These are phyloP conservation scores for Phytophthora nicotianae DNA, from an alignment of 352 stramenopile species.

Conservation along the genomic window DNA sequence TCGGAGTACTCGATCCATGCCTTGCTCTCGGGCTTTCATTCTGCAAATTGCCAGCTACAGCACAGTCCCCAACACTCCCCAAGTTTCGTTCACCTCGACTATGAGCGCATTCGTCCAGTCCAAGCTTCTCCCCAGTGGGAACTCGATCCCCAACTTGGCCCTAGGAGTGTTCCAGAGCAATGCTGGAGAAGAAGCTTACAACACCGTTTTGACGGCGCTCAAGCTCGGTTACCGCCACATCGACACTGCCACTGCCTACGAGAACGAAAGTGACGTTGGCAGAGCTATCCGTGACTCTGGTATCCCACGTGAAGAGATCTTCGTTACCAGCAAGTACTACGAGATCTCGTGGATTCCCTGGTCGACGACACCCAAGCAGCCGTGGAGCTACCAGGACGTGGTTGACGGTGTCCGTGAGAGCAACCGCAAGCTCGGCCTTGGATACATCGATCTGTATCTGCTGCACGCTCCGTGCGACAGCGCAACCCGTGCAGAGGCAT, in stretches of 20 bases:
- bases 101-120: constrained; percentile 29
- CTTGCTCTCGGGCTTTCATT: constrained; percentile 7
- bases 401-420: constrained; percentile 55
- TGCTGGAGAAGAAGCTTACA: constrained; percentile 45
- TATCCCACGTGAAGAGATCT: constrained; percentile 74
- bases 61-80: not conserved
- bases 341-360: constrained; percentile 18
- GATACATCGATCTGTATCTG: constrained; percentile 87
- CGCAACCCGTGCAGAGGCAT: constrained; percentile 49
- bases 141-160: constrained; percentile 49
- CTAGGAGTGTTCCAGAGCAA: constrained; percentile 57
- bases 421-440: constrained; percentile 61
- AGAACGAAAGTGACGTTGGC: constrained; percentile 89
- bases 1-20: not conserved
- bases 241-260: constrained; percentile 85
- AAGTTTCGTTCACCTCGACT: not conserved
- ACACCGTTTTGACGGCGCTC: constrained; percentile 57
- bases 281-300: constrained; percentile 70
- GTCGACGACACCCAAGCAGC: constrained; percentile 11
- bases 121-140: constrained; percentile 49
- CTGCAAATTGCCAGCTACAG: constrained; percentile 7
- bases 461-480: constrained; percentile 68
- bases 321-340: constrained; percentile 86
- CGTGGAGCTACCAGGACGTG: constrained; percentile 75
- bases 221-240: constrained; percentile 88